Base-by-base conservation (phyloP, 2,329 filamentous ascomycete genomes). In the Spiromastix sp. region DNA sequence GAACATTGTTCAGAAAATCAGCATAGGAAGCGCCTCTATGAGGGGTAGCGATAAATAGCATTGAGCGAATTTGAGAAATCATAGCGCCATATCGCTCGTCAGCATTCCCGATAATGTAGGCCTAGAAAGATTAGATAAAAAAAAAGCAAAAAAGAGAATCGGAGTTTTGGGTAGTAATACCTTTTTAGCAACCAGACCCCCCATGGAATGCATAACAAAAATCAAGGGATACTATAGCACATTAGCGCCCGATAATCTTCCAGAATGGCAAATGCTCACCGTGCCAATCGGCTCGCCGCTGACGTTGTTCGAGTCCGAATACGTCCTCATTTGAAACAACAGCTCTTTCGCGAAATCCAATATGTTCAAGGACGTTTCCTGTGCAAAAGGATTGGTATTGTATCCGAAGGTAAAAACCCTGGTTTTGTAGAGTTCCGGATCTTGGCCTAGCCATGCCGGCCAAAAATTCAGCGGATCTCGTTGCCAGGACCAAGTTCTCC, bases 181-280 rank as follows among this genome's bases (percentile, higher is more conserved):
- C 43, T 54, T 45, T 20, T 56, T 57, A 7, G 49, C 39, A 3
- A 58, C 47, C 3, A 56, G 32, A 12, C 65, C 66, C 1, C 67
- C 66, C 65, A 70, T 67, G 25, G 57, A 63, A 40, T 70, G 66
- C 2, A 50, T 62, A 11, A 69, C 51, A 10, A 68, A 49, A 3
- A 69, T 55, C n/a, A 69, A 57, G 2, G 52, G 53, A 6, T 51
- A 30, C n/a, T n/a, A n/a, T n/a, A n/a, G n/a, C n/a, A n/a, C n/a
- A n/a, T n/a, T n/a, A n/a, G n/a, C n/a, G n/a, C n/a, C n/a, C n/a
- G n/a, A n/a, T n/a, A n/a, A n/a, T n/a, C n/a, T n/a, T n/a, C n/a
- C n/a, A n/a, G n/a, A n/a, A n/a, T n/a, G n/a, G n/a, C n/a, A n/a
- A n/a, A n/a, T n/a, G n/a, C n/a, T n/a, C n/a, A n/a, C n/a, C n/a